Conservation (phyloP, 1,284 basidiomycete species). For the Puccinia sorghi region DNA sequence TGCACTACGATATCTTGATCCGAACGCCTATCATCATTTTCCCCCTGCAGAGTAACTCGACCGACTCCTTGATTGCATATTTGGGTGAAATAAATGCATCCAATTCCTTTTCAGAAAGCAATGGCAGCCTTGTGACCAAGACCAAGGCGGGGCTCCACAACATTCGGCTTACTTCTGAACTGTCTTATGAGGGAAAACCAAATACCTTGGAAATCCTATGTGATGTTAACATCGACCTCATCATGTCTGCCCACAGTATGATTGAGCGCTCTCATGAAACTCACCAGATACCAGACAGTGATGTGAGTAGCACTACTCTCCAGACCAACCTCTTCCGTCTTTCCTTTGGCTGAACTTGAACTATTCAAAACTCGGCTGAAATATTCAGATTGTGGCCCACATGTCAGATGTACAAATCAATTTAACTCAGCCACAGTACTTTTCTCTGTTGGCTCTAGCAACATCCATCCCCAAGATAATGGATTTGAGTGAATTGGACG, state of each 20-base stretch:
- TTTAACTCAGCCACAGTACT: conserved; percentile 88
- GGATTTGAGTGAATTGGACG: conserved; percentile 56
- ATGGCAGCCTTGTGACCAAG: conserved; percentile 63
- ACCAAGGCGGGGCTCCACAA: conserved; percentile 79
- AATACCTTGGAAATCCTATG: conserved; percentile 80
- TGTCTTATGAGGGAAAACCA: conserved; percentile 63
- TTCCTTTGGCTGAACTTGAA: conserved; percentile 62
- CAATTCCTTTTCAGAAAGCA: conserved; percentile 71
- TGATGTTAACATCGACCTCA: conserved; percentile 77
- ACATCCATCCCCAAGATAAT: conserved; percentile 74
- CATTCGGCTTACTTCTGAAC: conserved; percentile 76
- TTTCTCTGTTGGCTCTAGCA: conserved; percentile 70
- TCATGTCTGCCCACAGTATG: conserved; percentile 67
- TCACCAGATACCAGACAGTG: conserved; percentile 55
- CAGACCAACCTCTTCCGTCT: conserved; percentile 81
- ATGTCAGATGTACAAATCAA: conserved; percentile 89
- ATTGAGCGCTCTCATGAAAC: conserved; percentile 60
- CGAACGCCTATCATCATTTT: conserved; percentile 92
- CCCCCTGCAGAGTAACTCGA: conserved; percentile 70
- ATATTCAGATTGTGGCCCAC: conserved; percentile 67
- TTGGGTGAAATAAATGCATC: conserved; percentile 85
- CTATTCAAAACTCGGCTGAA: not conserved
- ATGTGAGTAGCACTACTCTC: conserved; percentile 62
- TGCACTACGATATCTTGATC: conserved; percentile 87
- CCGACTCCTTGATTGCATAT: conserved; percentile 75